Percentiles rank a stretch among this genome's conserved stretches.
Evolutionary conservation across 768 basidiomycete species (phyloP).

Genomic region (Mrakia blollopis): DNA sequence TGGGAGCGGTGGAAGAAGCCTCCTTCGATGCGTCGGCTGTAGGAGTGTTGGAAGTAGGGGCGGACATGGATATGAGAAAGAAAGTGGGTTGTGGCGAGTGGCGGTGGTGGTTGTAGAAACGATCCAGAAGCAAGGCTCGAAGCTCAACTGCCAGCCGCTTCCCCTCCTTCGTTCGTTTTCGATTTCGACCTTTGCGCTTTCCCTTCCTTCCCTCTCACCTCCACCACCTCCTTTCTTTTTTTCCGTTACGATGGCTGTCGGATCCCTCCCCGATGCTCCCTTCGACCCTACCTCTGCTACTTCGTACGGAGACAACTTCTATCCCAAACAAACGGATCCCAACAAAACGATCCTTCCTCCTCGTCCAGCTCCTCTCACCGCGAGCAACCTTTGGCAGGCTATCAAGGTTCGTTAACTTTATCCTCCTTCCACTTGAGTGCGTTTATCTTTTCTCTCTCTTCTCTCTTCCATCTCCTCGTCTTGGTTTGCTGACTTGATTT

Average conservation of each 20-base stretch:
- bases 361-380: conserved; percentile 4
- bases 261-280: not conserved
- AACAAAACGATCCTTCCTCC: conserved; percentile 26
- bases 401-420: conserved; percentile 17
- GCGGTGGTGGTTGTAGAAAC: not conserved
- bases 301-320: conserved; percentile 18
- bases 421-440: not conserved
- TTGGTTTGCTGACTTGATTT: not conserved
- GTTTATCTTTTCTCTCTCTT: not conserved
- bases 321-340: conserved; percentile 23
- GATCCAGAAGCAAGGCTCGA: too few relatives aligned
- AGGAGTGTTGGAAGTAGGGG: conserved; percentile 7
- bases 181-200: not conserved
- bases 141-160: too few relatives aligned
- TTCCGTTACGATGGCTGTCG: not conserved
- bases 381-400: conserved; percentile 20
- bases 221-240: not conserved
- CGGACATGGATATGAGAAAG: not conserved
- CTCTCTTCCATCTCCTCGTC: not conserved
- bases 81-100: not conserved
- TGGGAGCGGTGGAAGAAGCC: not conserved
- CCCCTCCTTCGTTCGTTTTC: not conserved
- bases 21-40: conserved; percentile 11
- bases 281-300: conserved; percentile 15
- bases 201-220: not conserved